phyloP scores from a whole-genome alignment of 169 alveolate genomes.

The Plasmodium yoelii region DNA sequence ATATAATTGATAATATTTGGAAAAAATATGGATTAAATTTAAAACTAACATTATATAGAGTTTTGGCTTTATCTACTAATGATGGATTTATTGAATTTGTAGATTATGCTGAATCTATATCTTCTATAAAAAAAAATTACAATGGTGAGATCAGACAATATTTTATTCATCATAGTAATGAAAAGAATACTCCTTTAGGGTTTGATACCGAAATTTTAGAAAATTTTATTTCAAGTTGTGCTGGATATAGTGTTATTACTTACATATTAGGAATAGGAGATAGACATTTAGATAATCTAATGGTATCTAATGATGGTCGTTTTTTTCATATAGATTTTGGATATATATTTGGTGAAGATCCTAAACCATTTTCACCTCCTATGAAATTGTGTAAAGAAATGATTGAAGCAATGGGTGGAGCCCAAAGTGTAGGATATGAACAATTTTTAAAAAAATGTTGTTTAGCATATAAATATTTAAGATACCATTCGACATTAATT shows the following conservation, averaged over 20 bases:
- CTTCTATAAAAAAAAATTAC: slow-evolving; percentile 71
- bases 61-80: slow-evolving; percentile 84
- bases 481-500: slow-evolving; percentile 91
- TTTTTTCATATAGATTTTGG: slow-evolving; percentile 99
- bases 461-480: slow-evolving; percentile 85
- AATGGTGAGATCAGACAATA: slow-evolving; percentile 77
- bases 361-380: slow-evolving; percentile 81
- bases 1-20: slow-evolving; percentile 91
- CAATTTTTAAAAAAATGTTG: slow-evolving; percentile 85
- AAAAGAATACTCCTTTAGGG: slow-evolving; percentile 47
- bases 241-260: slow-evolving; percentile 98
- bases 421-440: slow-evolving; percentile 90
- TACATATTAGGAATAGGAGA: slow-evolving; percentile 99
- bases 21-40: slow-evolving; percentile 92
- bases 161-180: slow-evolving; percentile 40
- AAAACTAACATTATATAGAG: slow-evolving; percentile 90
- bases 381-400: slow-evolving; percentile 81
- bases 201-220: slow-evolving; percentile 83
- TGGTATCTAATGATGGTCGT: slow-evolving; percentile 93
- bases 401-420: slow-evolving; percentile 93
- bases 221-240: slow-evolving; percentile 95
- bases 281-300: slow-evolving; percentile 97
- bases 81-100: slow-evolving; percentile 90
- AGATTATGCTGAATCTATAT: slow-evolving; percentile 63
- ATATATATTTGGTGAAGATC: slow-evolving; percentile 95